Evolutionary conservation across 2,329 filamentous ascomycete genomes (phyloP), one percentile per base, ranked within the genome.

Genomic region (Fusarium goolgardi): DNA sequence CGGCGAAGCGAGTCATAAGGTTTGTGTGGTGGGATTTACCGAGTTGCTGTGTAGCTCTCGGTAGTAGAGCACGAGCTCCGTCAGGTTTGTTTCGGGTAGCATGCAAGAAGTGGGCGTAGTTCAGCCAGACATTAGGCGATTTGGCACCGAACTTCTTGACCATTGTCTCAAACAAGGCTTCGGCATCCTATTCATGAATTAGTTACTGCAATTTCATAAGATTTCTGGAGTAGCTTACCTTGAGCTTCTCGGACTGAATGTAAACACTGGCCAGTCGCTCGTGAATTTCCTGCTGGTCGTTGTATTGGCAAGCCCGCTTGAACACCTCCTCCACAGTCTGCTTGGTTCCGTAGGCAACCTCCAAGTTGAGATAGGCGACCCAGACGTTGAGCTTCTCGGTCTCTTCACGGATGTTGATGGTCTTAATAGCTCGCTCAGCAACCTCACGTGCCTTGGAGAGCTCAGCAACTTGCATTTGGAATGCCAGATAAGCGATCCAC

Each of bases 401-500:
- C 77, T 97, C 92, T 77, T 97, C 94, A 27, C 92, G 89, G 64
- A 96, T 93, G 78, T 93, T 92, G 81, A 99, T 98, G 18, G 91
- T 96, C 76, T 91, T 90, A 67, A 98, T 87, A 20, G 96, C 96
- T 64, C 96, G 91, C 80, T 97, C 92, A 3, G 93, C 94, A 61
- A 97, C 91, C 69, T 95, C 91, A 49, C 95, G 89, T 15, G 96
- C 94, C 79, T 94, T 96, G 64, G 90, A 88, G 21, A 96, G 85
- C 80, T 99, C 96, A 76, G 93, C 93, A 53, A 97, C 87, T 76
- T 97, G 91, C 78, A 97, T 90, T 80, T 98, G 93, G 86, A 97
- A 97, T n/a, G 94, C 94, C 93, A 99, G 98, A 81, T 99, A 99
- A 70, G 93, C 88, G 55, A 97, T 92, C 96, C 96, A 99, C 29